A percentile compares a stretch with the other conserved stretches of the same genome.
Evolutionary conservation across 345 rosid genomes (phyloP).

Genomic region (Crucihimalaya himalaica): DNA sequence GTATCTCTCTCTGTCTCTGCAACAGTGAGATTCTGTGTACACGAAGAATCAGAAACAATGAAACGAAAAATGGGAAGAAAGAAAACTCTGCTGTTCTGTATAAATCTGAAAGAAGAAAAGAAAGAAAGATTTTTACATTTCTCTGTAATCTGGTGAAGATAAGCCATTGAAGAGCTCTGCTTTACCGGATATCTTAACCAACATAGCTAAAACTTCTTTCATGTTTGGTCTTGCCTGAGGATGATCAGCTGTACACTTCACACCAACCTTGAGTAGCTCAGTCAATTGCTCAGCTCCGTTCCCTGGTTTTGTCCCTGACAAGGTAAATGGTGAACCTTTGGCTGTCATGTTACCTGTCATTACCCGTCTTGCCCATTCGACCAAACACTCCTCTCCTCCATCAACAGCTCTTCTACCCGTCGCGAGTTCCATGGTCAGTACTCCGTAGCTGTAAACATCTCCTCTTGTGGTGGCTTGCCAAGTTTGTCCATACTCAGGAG

Average conservation of each 20-base stretch:
- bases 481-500: conserved; percentile 94
- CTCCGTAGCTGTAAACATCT: conserved; percentile 92
- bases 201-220: conserved; percentile 76
- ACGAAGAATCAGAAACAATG: conserved; percentile 41
- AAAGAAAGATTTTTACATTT: conserved; percentile 36
- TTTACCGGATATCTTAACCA: conserved; percentile 50
- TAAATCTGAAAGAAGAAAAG: conserved; percentile 11
- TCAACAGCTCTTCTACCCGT: conserved; percentile 86
- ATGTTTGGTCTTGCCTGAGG: conserved; percentile 89
- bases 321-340: conserved; percentile 47
- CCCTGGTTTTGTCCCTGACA: conserved; percentile 65
- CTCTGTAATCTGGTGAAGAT: conserved; percentile 40
- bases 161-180: conserved; percentile 43
- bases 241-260: conserved; percentile 70
- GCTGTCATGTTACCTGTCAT: conserved; percentile 46
- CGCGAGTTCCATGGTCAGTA: conserved; percentile 82
- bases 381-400: conserved; percentile 90
- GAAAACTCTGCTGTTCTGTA: conserved; percentile 26
- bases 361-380: conserved; percentile 81
- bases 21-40: conserved; percentile 39
- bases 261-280: conserved; percentile 62
- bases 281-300: conserved; percentile 69
- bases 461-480: conserved; percentile 95
- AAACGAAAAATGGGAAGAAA: conserved; percentile 16
- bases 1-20: neutral